Conservation (phyloP, 495 filamentous ascomycete species). For the Massariosphaeria phaeospora region DNA sequence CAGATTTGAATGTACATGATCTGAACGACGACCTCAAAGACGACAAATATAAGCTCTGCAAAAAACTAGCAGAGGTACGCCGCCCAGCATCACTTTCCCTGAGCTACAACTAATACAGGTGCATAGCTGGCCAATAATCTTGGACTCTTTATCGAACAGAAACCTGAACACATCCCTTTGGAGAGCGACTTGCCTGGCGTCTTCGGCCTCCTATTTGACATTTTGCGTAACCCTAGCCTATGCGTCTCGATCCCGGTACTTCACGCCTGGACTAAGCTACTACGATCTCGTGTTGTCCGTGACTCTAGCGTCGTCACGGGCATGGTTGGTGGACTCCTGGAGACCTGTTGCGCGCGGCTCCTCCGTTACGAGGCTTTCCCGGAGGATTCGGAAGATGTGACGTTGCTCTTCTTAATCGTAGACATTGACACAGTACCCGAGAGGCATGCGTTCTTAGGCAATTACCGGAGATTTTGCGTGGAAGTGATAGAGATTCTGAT, state of each 20-base stretch:
- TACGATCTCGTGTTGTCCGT: conserved; percentile 60
- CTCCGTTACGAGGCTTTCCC: conserved; percentile 81
- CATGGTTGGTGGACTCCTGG: conserved; percentile 69
- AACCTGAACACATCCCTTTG: conserved; percentile 55
- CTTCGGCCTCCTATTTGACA: conserved; percentile 69
- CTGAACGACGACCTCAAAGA: conserved; percentile 87
- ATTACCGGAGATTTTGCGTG: conserved; percentile 85
- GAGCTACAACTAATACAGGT: conserved; percentile 12
- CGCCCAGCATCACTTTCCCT: background rate
- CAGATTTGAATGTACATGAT: conserved; percentile 60
- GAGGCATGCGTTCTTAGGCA: conserved; percentile 92
- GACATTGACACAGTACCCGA: conserved; percentile 95
- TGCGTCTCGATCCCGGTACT: conserved; percentile 87
- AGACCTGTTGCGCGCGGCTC: conserved; percentile 69
- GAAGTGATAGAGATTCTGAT: conserved; percentile 81
- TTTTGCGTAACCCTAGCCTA: conserved; percentile 80
- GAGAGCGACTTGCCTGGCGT: conserved; percentile 68
- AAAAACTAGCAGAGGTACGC: conserved; percentile 85
- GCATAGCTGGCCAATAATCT: conserved; percentile 79
- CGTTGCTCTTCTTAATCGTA: conserved; percentile 74
- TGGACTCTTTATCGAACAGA: conserved; percentile 75
- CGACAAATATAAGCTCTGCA: conserved; percentile 82
- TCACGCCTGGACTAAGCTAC: conserved; percentile 79
- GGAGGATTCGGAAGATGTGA: conserved; percentile 71
- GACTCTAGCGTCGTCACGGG: conserved; percentile 61